phyloP scores from a whole-genome alignment of 1,139 yeast species.

The Kodamaea arcana region DNA sequence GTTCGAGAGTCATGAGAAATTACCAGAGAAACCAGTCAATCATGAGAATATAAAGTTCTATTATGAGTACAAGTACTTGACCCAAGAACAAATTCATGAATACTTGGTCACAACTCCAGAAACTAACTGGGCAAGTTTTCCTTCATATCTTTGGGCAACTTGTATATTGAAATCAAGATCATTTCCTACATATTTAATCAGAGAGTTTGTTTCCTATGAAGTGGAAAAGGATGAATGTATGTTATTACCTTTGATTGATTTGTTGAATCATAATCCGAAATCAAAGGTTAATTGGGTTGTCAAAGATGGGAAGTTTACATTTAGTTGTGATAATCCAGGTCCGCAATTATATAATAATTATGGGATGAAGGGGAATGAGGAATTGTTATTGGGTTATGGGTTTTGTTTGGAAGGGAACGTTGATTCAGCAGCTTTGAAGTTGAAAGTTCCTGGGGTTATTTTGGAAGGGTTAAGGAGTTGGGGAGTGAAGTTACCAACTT shows the following conservation, averaged over 20 bases:
- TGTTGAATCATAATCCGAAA: conserved; percentile 65
- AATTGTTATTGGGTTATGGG: conserved; percentile 62
- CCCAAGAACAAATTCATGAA: conserved; percentile 31
- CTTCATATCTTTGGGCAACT: conserved; percentile 70
- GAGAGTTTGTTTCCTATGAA: conserved; percentile 17
- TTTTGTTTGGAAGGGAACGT: conserved; percentile 63
- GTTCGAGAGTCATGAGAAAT: conserved; percentile 38
- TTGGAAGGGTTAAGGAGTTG: conserved; percentile 31
- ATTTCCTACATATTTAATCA: conserved; percentile 59
- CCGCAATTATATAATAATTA: conserved; percentile 69
- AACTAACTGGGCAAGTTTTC: conserved; percentile 58
- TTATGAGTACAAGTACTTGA: conserved; percentile 45
- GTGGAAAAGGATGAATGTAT: conserved; percentile 51
- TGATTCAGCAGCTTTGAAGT: conserved; percentile 59
- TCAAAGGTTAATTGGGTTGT: conserved; percentile 64
- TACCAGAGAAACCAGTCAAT: conserved; percentile 36
- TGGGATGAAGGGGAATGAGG: conserved; percentile 85
- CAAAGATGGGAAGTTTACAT: conserved; percentile 22
- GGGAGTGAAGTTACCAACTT: conserved; percentile 44
- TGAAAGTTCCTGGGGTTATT: conserved; percentile 41
- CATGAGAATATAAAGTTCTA: conserved; percentile 45
- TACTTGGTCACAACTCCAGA: conserved; percentile 22
- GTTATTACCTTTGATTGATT: conserved; percentile 73
- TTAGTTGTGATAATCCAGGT: conserved; percentile 24
- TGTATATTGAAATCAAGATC: conserved; percentile 71